Evolutionary conservation across 805 yeast species (phyloP).

Genomic region (Candida golubevii): DNA sequence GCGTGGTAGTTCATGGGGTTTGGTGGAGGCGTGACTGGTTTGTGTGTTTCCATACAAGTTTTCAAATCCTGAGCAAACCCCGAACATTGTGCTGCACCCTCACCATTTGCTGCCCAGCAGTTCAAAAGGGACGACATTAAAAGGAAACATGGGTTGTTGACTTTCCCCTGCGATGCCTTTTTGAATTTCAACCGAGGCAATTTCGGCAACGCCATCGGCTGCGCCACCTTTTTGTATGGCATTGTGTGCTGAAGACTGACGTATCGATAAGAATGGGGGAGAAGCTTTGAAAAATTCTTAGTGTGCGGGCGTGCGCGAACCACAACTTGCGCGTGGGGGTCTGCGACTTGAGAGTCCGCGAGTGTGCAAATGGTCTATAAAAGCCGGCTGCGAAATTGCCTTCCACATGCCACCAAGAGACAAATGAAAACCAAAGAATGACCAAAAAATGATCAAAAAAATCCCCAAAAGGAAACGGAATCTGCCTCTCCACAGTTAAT

Average conservation of each 20-base stretch:
- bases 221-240: slow-evolving; percentile 43
- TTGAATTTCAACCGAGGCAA: slow-evolving; percentile 70
- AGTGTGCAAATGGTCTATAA: too few species aligned
- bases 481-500: too few species aligned
- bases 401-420: too few species aligned
- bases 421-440: too few species aligned
- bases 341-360: too few species aligned
- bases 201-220: slow-evolving; percentile 53
- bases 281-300: too few species aligned
- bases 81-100: slow-evolving; percentile 66
- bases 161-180: slow-evolving; percentile 53
- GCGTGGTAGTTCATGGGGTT: slow-evolving; percentile 55
- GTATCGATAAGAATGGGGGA: too few species aligned
- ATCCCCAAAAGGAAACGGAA: too few species aligned
- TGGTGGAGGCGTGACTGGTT: slow-evolving; percentile 36
- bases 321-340: too few species aligned
- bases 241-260: slow-evolving; percentile 13
- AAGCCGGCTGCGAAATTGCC: too few species aligned
- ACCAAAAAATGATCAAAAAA: too few species aligned
- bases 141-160: slow-evolving; percentile 70
- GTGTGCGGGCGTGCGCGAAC: too few species aligned
- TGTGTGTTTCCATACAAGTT: slow-evolving; percentile 58
- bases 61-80: slow-evolving; percentile 66
- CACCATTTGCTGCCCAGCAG: slow-evolving; percentile 97
- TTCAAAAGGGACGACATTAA: slow-evolving; percentile 79